Base-by-base conservation (phyloP, 192 early-diverging fungal species). In the Coemansia sp. region DNA sequence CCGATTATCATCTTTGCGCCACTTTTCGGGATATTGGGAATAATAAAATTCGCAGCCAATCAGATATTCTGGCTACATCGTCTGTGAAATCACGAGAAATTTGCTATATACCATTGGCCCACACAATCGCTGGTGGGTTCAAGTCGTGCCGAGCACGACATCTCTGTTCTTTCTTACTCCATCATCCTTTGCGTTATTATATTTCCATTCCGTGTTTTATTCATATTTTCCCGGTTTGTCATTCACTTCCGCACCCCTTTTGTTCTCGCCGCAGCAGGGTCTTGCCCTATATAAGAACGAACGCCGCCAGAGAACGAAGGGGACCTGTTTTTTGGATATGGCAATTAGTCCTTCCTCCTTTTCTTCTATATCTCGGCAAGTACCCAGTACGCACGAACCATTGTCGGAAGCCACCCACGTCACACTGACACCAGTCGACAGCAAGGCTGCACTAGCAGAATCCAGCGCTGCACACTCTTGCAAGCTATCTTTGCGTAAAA, bases 21-120 rank as follows among this genome's bases (percentile, higher is more conserved):
- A 32, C 29, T 32, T 32, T 32, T 32, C 29, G 5, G 29, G 29
- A 32, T 5, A 32, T 32, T 32, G 6, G 29, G 5, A 32, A 32
- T 5, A 32, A 32, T 6, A 32, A 32, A 32, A 32, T 32, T 32
- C 6, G 0, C 29, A 32, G 29, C 41, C 41, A 43, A 43, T n/a
- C 41, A 43, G 41, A 2, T 11, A n/a, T n/a, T 43, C 41, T 43
- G 4, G 41, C 41, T n/a, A 14, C 97, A 99, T 97, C 25, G 5
- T 21, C 11, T 51, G 17, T 2, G 15, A 19, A 19, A 49, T 49
- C 47, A 17, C 47, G n/a, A 49, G n/a, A 49, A 49, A 19, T 2
- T 19, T 7, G 47, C 17, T 7, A 7, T 0, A n/a, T 49, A 8
- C n/a, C 47, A 49, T 49, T 49, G 47, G 47, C 47, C 19, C 47